Conservation (phyloP, 2,329 filamentous ascomycete species). For the Pseudogymnoascus sp. region DNA sequence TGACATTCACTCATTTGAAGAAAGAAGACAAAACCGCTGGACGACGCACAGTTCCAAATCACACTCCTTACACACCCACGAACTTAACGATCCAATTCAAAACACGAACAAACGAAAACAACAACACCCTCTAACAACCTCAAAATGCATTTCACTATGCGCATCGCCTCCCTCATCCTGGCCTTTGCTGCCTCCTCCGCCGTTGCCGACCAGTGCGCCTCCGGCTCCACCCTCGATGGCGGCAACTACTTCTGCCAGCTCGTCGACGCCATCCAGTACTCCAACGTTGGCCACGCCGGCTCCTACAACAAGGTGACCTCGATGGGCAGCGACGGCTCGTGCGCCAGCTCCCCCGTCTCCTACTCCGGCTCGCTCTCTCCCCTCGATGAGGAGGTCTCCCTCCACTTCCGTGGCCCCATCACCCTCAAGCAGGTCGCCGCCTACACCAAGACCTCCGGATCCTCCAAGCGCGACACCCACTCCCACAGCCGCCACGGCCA, state of each 20-base stretch:
- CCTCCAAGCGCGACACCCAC: conserved; percentile 29
- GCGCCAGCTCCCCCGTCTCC: conserved; percentile 40
- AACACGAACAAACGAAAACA: neutral
- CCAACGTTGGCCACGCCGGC: conserved; percentile 49
- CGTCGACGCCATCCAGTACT: conserved; percentile 60
- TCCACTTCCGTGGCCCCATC: conserved; percentile 65
- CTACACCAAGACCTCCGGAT: conserved; percentile 44
- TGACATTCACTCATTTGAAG: neutral
- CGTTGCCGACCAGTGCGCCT: conserved; percentile 24
- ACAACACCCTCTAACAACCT: neutral
- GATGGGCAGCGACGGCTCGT: conserved; percentile 50
- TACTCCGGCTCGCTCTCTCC: conserved; percentile 58
- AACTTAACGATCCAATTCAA: neutral
- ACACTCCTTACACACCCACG: neutral
- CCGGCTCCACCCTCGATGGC: conserved; percentile 26
- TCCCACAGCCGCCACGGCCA: conserved; percentile 34
- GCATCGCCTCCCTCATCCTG: conserved; percentile 14
- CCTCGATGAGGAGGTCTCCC: conserved; percentile 62
- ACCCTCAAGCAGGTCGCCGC: conserved; percentile 59
- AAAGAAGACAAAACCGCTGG: neutral
- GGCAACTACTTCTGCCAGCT: conserved; percentile 60
- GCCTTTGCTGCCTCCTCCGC: conserved; percentile 13
- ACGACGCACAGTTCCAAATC: neutral
- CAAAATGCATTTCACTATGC: conserved; percentile 13
- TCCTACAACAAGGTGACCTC: conserved; percentile 54